Evolutionary conservation across 1,284 basidiomycete species (phyloP).

Genomic region (Mycosarcoma mackinlayi): DNA sequence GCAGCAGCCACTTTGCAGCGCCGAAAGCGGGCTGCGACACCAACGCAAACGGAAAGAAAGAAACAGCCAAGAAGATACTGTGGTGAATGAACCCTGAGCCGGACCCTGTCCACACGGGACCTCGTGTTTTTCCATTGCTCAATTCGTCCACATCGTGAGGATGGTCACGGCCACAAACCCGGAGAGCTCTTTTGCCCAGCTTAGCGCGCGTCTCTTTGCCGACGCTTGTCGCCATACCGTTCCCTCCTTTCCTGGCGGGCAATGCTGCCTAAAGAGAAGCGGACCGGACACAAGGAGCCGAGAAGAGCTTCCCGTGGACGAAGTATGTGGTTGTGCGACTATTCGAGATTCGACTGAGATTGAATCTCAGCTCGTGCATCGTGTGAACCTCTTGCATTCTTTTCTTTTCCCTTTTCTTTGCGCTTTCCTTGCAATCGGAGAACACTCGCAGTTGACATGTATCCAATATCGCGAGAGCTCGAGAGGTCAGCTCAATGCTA

Average conservation of each 20-base stretch:
- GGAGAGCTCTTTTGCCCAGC: no score
- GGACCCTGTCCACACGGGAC: slow-evolving; percentile 19
- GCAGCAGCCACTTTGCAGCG: no score
- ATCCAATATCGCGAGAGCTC: no score
- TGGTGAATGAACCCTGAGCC: slow-evolving; percentile 27
- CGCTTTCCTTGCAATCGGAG: no score
- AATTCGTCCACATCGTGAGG: neutral
- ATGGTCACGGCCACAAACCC: no score
- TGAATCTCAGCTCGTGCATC: slow-evolving; percentile 3
- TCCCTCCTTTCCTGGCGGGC: neutral
- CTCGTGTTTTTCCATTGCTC: neutral
- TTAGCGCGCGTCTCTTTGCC: slow-evolving; percentile 2
- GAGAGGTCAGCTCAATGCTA: no score
- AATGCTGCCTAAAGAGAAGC: neutral
- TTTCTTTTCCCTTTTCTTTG: no score
- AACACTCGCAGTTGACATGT: no score
- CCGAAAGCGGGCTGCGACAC: slow-evolving; percentile 18
- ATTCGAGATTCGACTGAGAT: slow-evolving; percentile 3
- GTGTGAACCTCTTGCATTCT: neutral
- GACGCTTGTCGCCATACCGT: slow-evolving; percentile 3
- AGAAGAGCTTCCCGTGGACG: slow-evolving; percentile 12
- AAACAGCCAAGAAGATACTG: neutral
- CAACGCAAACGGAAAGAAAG: slow-evolving; percentile 1
- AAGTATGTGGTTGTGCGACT: neutral
- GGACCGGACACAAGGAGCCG: no score